Base-by-base conservation (phyloP, 306 rosid genomes). In the Prunus mongolica region DNA sequence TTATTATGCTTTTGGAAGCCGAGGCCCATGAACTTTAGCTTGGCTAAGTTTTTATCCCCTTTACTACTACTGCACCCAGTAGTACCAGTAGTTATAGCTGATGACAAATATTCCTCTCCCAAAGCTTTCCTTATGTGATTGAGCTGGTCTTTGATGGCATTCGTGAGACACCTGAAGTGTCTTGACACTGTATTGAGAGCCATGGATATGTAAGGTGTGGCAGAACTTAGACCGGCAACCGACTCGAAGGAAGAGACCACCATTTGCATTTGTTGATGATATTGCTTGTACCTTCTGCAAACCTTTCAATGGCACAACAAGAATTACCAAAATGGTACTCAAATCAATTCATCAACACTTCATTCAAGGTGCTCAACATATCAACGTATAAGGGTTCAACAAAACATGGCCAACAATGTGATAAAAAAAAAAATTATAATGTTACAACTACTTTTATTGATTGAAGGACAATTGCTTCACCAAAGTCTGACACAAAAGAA, bases 241-340 rank as follows among this genome's bases (percentile, higher is more conserved):
- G 97, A 84, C 67, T 95, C 93, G 27, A 95, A 95, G 12, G 99
- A 90, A 24, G 93, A 80, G 76, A 95, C 88, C 32, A 95, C 97
- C 97, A 92, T 88, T 82, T 95, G 92, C 97, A 95, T 92, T 78
- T 95, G 99, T 51, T 89, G 97, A 78, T 91, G 85, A 81, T 95
- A 95, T 78, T 95, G 99, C 83, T 80, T 95, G 88, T 85, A 86
- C 78, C 88, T 89, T 83, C 88, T 82, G 63, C 82, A 80, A 56
- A 95, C 97, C 98, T 95, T 72, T 78, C 38, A 52, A 78, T 41
- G 10, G 52, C 69, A 72, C 34, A 25, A 32, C 68, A 74, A 38
- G 20, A 68, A 25, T 25, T 60, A 5, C 19, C 65, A 60, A 25
- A 62, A 62, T 15, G 67, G n/a, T 15, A 62, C 27, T 15, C 67